These are phyloP conservation scores for Dothiorella sarmentorum DNA, from an alignment of 2,329 filamentous ascomycete genomes.

Conservation along the genomic window DNA sequence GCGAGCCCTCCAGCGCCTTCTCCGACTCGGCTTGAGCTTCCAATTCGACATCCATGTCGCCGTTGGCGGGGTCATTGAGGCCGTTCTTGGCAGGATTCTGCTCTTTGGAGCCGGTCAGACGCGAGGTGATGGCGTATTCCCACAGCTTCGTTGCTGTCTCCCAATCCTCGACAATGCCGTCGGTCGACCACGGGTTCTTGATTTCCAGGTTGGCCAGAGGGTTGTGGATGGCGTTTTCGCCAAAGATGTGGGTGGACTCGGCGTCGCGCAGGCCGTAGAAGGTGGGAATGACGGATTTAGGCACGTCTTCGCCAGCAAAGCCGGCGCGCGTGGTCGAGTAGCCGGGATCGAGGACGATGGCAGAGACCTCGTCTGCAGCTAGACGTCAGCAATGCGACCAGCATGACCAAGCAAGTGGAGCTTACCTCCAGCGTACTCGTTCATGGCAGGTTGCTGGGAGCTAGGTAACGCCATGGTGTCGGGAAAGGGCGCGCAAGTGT, in stretches of 20 bases:
- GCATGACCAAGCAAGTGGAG: not conserved
- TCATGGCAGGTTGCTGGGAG: conserved; percentile 36
- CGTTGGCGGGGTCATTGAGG: conserved; percentile 65
- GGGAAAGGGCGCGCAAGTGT: conserved; percentile 18
- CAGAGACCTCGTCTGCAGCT: conserved; percentile 83
- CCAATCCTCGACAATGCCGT: conserved; percentile 95
- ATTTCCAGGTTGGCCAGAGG: conserved; percentile 75
- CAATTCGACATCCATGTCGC: conserved; percentile 57
- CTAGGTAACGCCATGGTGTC: conserved; percentile 37
- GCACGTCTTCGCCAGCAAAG: conserved; percentile 95
- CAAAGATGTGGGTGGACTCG: conserved; percentile 63
- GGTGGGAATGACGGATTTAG: conserved; percentile 87
- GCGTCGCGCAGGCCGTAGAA: conserved; percentile 66
- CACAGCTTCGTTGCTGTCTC: conserved; percentile 84
- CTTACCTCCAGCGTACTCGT: conserved; percentile 46
- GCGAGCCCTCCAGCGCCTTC: conserved; percentile 82
- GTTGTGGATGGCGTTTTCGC: conserved; percentile 83
- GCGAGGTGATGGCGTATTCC: conserved; percentile 88
- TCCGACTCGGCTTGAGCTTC: conserved; percentile 61
- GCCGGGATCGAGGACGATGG: conserved; percentile 92
- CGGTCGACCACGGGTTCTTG: conserved; percentile 84
- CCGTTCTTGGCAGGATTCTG: conserved; percentile 72
- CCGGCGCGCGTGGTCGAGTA: conserved; percentile 89
- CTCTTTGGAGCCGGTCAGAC: conserved; percentile 73
- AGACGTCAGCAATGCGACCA: not conserved